Evolutionary conservation across 768 basidiomycete species (phyloP).

Genomic region (Fomitopsis pulvina): DNA sequence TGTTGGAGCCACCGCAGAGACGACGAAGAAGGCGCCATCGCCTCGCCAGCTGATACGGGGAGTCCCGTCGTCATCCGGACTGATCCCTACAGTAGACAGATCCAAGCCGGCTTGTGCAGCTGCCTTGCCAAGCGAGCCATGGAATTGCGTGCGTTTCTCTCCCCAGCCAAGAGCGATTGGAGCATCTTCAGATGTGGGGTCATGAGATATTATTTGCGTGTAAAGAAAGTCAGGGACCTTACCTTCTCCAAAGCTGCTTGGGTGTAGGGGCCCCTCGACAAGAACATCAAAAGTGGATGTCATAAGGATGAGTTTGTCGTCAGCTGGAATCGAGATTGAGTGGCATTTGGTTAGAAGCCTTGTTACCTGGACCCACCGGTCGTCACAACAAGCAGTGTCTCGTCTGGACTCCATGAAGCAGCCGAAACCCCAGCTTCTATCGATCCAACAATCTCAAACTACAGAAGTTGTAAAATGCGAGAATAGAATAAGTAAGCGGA

Average conservation of each 20-base stretch:
- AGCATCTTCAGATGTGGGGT: slow-evolving; percentile 46
- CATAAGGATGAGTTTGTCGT: slow-evolving; percentile 81
- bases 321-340: slow-evolving; percentile 34
- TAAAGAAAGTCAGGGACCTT: slow-evolving; percentile 4
- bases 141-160: slow-evolving; percentile 93
- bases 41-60: slow-evolving; percentile 91
- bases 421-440: slow-evolving; percentile 80
- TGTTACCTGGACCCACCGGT: slow-evolving; percentile 50
- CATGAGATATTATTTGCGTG: background rate
- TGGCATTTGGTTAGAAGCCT: background rate
- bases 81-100: slow-evolving; percentile 37
- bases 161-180: slow-evolving; percentile 99
- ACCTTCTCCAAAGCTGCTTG: slow-evolving; percentile 85
- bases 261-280: slow-evolving; percentile 68
- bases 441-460: slow-evolving; percentile 81
- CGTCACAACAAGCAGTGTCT: slow-evolving; percentile 73
- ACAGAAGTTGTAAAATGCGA: background rate
- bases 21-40: slow-evolving; percentile 82
- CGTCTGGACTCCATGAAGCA: slow-evolving; percentile 90
- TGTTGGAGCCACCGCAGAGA: slow-evolving; percentile 44
- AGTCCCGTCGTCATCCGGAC: slow-evolving; percentile 62
- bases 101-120: slow-evolving; percentile 52
- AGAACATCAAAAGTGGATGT: slow-evolving; percentile 85
- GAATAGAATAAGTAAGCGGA: no score
- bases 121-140: slow-evolving; percentile 87